These are phyloP conservation scores for Gracilaria gracilis DNA, from an alignment of 23 red algal genomes.

Conservation along the genomic window DNA sequence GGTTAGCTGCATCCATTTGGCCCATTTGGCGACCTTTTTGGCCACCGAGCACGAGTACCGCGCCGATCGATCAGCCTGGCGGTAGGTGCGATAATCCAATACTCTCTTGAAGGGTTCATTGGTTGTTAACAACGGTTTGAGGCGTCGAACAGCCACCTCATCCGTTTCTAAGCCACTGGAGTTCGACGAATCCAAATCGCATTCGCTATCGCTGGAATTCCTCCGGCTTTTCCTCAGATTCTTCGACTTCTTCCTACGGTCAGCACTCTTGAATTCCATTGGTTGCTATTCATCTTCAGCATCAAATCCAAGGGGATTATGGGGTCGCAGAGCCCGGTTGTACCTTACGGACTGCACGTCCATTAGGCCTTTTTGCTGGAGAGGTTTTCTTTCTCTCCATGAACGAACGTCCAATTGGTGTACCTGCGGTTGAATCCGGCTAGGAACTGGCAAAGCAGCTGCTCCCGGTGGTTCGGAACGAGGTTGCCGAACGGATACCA, in stretches of 20 bases:
- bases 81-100: too few relatives aligned
- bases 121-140: too few relatives aligned
- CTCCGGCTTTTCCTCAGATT: not conserved
- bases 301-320: not conserved
- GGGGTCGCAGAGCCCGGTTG: not conserved
- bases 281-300: not conserved
- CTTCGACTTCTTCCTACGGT: slow-evolving; percentile 21
- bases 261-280: not conserved
- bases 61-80: too few relatives aligned
- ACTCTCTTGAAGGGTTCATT: too few relatives aligned
- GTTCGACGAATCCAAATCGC: not conserved
- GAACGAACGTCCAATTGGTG: not conserved
- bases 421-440: not conserved
- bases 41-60: too few relatives aligned
- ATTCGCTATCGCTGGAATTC: slow-evolving; percentile 2
- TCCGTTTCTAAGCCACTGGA: too few relatives aligned
- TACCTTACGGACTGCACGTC: not conserved
- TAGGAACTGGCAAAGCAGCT: slow-evolving; percentile 1
- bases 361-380: not conserved
- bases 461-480: not conserved
- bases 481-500: not conserved
- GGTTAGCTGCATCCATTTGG: slow-evolving; percentile 28
- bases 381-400: not conserved
- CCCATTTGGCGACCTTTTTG: not conserved
- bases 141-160: too few relatives aligned